Evolutionary conservation across 2,329 filamentous ascomycete species (phyloP), one percentile per base, ranked within the genome.

Genomic region (Fusarium pseudocircinatum): DNA sequence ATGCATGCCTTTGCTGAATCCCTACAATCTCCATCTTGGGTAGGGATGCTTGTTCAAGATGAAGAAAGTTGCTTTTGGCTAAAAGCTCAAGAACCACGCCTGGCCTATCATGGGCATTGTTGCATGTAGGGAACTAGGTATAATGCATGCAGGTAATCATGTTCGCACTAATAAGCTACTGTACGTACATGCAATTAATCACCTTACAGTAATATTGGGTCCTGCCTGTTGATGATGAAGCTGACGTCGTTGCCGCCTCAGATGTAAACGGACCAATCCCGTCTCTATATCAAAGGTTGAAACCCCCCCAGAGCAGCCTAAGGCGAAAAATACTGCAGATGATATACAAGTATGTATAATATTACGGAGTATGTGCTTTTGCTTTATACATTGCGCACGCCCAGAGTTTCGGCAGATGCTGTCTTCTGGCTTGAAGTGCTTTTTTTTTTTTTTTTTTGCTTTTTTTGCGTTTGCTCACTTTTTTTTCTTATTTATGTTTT

Each of bases 131-230:
- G 49, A 24, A 34, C 47, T 52, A 52, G 30, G 32, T 26, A 36
- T 26, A 56, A 32, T 60, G 24, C 47, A 73, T 74, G 71, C 70
- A 56, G 70, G 70, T 72, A 68, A 73, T 73, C 70, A 70, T 49
- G 71, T 73, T 73, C 71, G 71, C 71, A 59, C 70, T 64, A 72
- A 42, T 39, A 40, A 52, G 49, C 30, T 52, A 26, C n/a, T 46
- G 47, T 49, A n/a, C 39, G 50, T 47, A 47, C 20, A 28, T 53
- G 37, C 22, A 24, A 26, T 18, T 9, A 18, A 36, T 36, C 10
- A 34, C 14, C 32, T n/a, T 58, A 34, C 46, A 39, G 60, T 47
- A 63, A 39, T 46, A 46, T 53, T 52, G 36, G 52, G 30, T 28
- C 61, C 44, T 28, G 44, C 44, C 37, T 34, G 34, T 54, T 39